These are phyloP conservation scores for Amaranthus hypochondriacus DNA, from an alignment of 148 eudicot species.

Conservation along the genomic window DNA sequence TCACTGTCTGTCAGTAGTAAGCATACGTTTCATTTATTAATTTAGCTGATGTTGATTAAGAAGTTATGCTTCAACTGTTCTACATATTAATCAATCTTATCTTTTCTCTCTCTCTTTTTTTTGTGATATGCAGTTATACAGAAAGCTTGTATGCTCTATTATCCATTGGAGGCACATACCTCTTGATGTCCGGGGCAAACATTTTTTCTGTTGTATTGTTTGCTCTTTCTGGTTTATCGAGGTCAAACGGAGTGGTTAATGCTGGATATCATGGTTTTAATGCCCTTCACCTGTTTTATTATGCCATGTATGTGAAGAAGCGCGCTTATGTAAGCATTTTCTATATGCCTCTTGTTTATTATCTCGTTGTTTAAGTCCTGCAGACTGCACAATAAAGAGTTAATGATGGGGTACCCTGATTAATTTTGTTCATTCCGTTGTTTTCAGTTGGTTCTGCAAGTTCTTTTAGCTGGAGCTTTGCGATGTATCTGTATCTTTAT, in stretches of 20 bases:
- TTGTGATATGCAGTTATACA: constrained; percentile 60
- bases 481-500: constrained; percentile 49
- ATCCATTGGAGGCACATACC: constrained; percentile 73
- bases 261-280: constrained; percentile 79
- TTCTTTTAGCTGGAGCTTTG: constrained; percentile 53
- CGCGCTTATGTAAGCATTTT: constrained; percentile 40
- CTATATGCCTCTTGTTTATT: not conserved
- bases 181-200: constrained; percentile 51
- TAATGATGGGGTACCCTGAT: not conserved
- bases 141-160: constrained; percentile 86
- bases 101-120: not conserved
- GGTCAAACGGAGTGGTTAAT: constrained; percentile 92
- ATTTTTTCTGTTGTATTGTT: constrained; percentile 46
- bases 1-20: not conserved
- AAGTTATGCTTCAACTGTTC: not conserved
- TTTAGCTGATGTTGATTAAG: not conserved
- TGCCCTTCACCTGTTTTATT: constrained; percentile 60
- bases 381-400: not conserved
- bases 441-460: constrained; percentile 51
- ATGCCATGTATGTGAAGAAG: constrained; percentile 47
- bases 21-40: not conserved
- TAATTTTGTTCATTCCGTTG: constrained; percentile 1
- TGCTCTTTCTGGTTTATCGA: constrained; percentile 72
- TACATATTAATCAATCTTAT: not conserved
- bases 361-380: not conserved